Percentiles rank a stretch among this genome's conserved stretches.
Conservation (phyloP, 2,329 filamentous ascomycete genomes). For the Exophiala spinifera region DNA sequence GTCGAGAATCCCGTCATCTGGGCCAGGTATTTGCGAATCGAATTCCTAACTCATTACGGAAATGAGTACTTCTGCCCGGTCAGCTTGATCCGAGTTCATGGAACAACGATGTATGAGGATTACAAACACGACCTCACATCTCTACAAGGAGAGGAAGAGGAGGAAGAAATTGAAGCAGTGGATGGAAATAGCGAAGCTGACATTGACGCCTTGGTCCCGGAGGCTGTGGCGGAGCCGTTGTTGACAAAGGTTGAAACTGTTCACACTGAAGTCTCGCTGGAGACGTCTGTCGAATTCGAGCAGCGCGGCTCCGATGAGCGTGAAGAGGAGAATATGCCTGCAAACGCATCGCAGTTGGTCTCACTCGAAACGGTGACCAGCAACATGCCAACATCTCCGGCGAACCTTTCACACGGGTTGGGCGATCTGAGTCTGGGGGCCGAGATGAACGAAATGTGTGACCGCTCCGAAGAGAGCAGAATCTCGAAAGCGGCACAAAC, state of each 20-base stretch:
- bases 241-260: constrained; percentile 18
- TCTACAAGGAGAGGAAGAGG: constrained; percentile 56
- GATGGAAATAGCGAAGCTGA: constrained; percentile 25
- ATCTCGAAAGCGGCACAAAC: not conserved
- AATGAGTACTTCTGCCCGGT: constrained; percentile 96
- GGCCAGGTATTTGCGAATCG: constrained; percentile 87
- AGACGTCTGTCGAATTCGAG: too few species aligned
- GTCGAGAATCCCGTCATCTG: constrained; percentile 94
- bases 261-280: constrained; percentile 34
- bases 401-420: constrained; percentile 4
- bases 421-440: not conserved
- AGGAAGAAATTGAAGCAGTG: constrained; percentile 41
- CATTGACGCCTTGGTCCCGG: constrained; percentile 13
- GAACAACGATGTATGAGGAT: constrained; percentile 90
- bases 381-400: constrained; percentile 8
- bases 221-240: constrained; percentile 24
- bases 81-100: constrained; percentile 85
- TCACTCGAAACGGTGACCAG: not conserved
- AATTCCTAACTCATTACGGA: constrained; percentile 90
- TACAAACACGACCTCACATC: constrained; percentile 81
- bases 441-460: constrained; percentile 1
- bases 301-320: not conserved
- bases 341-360: not conserved
- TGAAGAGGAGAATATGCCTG: too few species aligned
- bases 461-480: not conserved